Evolutionary conservation across 352 stramenopile genomes (phyloP).

Genomic region (Globisporangium perplexum): DNA sequence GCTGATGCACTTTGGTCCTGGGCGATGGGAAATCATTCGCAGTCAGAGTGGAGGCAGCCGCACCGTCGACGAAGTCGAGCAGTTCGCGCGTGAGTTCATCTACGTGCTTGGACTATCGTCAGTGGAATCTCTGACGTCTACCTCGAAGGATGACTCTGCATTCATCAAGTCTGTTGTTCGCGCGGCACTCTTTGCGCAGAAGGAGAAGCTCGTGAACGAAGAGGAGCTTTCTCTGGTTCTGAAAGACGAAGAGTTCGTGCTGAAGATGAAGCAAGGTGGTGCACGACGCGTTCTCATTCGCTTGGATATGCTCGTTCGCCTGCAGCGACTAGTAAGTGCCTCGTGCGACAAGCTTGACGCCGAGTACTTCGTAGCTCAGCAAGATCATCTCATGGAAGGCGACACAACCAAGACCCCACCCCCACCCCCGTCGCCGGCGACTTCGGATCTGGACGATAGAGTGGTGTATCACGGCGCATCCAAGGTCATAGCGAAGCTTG

Average conservation of each 20-base stretch:
- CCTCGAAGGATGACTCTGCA: constrained; percentile 72
- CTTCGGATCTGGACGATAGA: constrained; percentile 66
- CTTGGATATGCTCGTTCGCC: constrained; percentile 80
- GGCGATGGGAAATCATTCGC: constrained; percentile 85
- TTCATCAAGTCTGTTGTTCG: constrained; percentile 83
- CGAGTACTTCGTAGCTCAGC: constrained; percentile 22
- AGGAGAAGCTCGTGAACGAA: constrained; percentile 69
- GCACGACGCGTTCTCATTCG: constrained; percentile 79
- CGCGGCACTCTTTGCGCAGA: constrained; percentile 51
- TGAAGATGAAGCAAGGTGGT: constrained; percentile 82
- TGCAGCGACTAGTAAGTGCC: constrained; percentile 51
- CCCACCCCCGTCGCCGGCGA: constrained; percentile 18
- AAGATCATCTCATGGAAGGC: constrained; percentile 13
- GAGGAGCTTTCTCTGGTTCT: constrained; percentile 66
- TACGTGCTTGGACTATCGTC: constrained; percentile 80
- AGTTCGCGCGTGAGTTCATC: constrained; percentile 83
- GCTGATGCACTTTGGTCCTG: constrained; percentile 86
- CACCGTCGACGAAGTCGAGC: constrained; percentile 75
- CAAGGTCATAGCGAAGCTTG: constrained; percentile 50
- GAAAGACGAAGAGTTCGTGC: constrained; percentile 85
- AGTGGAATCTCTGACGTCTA: constrained; percentile 30
- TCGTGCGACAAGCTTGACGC: constrained; percentile 61
- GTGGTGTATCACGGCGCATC: constrained; percentile 67
- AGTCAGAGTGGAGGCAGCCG: constrained; percentile 85
- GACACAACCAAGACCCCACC: constrained; percentile 9